Conservation (phyloP, 768 basidiomycete genomes). For the Phanerochaete sordida region DNA sequence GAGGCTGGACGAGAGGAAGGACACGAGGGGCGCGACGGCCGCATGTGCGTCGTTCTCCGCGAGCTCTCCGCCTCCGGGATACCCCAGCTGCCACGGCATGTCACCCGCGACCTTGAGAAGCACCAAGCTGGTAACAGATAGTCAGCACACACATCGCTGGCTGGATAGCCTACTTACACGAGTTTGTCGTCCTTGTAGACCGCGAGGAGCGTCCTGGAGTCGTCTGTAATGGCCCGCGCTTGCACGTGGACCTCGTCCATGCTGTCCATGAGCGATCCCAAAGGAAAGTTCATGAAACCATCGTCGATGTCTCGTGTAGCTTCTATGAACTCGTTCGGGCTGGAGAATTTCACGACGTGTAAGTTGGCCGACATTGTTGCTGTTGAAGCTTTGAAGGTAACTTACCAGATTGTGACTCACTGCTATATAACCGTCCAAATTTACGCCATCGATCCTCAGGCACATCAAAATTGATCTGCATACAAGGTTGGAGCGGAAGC, state of each 20-base stretch:
- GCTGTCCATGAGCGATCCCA: conserved; percentile 1
- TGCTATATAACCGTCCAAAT: too few relatives aligned
- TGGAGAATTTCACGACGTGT: conserved; percentile 7
- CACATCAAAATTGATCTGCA: too few relatives aligned
- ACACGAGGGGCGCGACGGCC: neutral
- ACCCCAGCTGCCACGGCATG: neutral
- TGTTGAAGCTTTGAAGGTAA: too few relatives aligned
- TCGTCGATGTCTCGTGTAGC: conserved; percentile 4
- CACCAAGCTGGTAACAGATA: neutral
- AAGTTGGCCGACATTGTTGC: neutral
- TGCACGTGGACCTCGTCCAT: neutral
- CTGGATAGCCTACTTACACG: neutral
- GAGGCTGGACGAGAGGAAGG: neutral
- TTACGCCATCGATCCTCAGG: too few relatives aligned
- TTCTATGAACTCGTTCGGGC: conserved; percentile 2
- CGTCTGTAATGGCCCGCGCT: neutral
- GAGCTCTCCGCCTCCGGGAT: neutral
- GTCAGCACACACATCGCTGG: neutral
- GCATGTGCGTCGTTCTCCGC: neutral
- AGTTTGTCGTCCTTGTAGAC: neutral
- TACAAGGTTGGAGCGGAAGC: too few relatives aligned
- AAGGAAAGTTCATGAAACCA: conserved; percentile 2
- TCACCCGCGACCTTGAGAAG: conserved; percentile 4
- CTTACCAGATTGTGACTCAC: too few relatives aligned
- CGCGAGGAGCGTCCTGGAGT: conserved; percentile 3